Base-by-base conservation (phyloP, 306 rosid species). In the Chamaecrista fasciculata region DNA sequence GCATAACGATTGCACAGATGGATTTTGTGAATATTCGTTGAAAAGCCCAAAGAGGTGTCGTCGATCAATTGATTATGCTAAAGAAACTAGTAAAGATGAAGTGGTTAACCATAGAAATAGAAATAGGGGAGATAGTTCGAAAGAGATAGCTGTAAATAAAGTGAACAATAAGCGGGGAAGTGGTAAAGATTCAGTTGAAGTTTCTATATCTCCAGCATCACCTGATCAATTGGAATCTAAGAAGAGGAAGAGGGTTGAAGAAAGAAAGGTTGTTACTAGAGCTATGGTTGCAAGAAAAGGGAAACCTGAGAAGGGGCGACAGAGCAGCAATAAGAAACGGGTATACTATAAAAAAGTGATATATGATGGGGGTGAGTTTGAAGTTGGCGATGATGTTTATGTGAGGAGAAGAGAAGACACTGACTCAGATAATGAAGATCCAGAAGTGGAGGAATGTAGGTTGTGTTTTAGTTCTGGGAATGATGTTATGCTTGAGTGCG, bases 341-440 rank as follows among this genome's bases (percentile, higher is more conserved):
- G 81, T 78, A 49, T 76, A 85, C 73, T 94, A 85, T 18, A 86
- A 78, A 53, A 94, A 84, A 69, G 98, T 88, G 65, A 83, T 86
- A 42, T 88, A 82, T 23, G 98, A 94, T 65, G 98, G 86, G 15
- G 92, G 97, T 2, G 91, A 90, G 52, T 94, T 94, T 75, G 96
- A 63, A 80, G 85, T 85, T 7, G 89, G 90, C 11, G 82, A 86
- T 29, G 84, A 84, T 65, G 98, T 90, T 44, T 88, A 88, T 74
- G 90, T 94, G 62, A 90, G 78, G 80, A 94, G 87, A 78, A 88
- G 89, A 73, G 96, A 88, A 74, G 95, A 85, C 50, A 82, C 81
- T 2, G 44, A 68, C 46, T 92, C 96, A 0, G 98, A 90, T 7
- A 77, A 83, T 0, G 98, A 88, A 66, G 86, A 77, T 44, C 86